These are phyloP conservation scores for Sanguinoderma infundibulare DNA, from an alignment of 1,284 basidiomycete species.

Conservation along the genomic window DNA sequence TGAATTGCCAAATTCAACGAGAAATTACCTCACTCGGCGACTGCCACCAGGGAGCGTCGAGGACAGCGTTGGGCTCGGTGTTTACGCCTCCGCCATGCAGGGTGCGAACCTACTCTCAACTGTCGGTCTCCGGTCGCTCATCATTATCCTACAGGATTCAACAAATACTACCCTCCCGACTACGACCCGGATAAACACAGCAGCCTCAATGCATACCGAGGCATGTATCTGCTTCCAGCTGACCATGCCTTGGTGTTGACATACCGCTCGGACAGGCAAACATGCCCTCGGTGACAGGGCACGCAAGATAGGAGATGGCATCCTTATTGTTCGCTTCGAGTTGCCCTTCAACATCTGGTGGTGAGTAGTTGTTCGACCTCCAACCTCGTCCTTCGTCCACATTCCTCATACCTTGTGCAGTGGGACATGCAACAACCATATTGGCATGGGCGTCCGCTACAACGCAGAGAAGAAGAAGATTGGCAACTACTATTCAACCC, in stretches of 20 bases:
- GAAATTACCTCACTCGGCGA: constrained; percentile 15
- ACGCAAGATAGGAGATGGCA: constrained; percentile 91
- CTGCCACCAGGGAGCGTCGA: neutral
- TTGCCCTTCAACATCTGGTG: constrained; percentile 99
- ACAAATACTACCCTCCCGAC: constrained; percentile 95
- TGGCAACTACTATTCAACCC: constrained; percentile 94
- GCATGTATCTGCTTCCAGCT: constrained; percentile 37
- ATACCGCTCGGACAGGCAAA: constrained; percentile 63
- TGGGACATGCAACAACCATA: constrained; percentile 90
- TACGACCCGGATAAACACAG: constrained; percentile 83
- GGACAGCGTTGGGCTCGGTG: neutral
- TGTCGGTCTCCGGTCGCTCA: neutral
- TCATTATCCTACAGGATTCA: constrained; percentile 58
- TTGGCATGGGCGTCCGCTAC: constrained; percentile 97
- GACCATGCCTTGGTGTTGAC: constrained; percentile 7
- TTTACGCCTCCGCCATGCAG: constrained; percentile 30
- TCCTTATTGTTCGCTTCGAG: constrained; percentile 92
- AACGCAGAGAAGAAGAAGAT: constrained; percentile 98
- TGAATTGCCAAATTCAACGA: neutral
- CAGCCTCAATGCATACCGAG: constrained; percentile 83
- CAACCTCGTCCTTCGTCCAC: neutral
- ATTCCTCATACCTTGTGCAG: constrained; percentile 40
- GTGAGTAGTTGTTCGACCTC: constrained; percentile 48
- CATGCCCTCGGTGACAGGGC: constrained; percentile 94
- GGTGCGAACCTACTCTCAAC: constrained; percentile 19